Evolutionary conservation across 2,329 filamentous ascomycete genomes (phyloP), one percentile per base, ranked within the genome.

Genomic region (Aschersonia sp.): DNA sequence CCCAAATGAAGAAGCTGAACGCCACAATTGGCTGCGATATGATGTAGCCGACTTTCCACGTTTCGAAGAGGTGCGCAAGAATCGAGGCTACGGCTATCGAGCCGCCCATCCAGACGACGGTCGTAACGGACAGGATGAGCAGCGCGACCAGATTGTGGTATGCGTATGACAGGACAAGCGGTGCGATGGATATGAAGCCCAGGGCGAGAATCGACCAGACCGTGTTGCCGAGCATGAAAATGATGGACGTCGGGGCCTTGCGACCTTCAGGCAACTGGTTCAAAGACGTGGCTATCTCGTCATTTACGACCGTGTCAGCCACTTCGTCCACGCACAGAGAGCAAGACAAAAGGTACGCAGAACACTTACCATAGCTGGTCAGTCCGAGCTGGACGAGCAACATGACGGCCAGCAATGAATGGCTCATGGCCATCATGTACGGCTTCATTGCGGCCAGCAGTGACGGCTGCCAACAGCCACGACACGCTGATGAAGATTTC

Each of bases 1-100:
- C 47, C 47, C 47, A 49, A 10, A 49, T 49, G 31, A 49, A 45
- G 40, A 49, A 49, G 40, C 47, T 44, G 42, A 49, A 43, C 4
- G 47, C 47, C 3, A 46, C 47, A 10, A 46, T 46, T 5, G 47
- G 47, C 44, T 46, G 44, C 10, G 47, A 41, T 4, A 46, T 9
- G 4, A 12, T 6, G 31, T 46, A 49, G 5, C 35, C 28, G 10
- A 7, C n/a, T 20, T 40, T 46, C 7, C 31, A 28, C 9, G 38
- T 43, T 5, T 46, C n/a, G 30, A 31, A 20, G 20, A 46, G 31
- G 29, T 35, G 10, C 7, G 38, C 44, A 5, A 49, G 44, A 10
- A 44, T 40, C 6, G 47, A 45, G 7, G 44, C 44, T n/a, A 49
- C 31, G 7, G 44, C 47, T 35, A 49, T 49, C 10, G 47, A 49